Evolutionary conservation across 306 rosid species (phyloP).

Genomic region (Fragaria vesca): DNA sequence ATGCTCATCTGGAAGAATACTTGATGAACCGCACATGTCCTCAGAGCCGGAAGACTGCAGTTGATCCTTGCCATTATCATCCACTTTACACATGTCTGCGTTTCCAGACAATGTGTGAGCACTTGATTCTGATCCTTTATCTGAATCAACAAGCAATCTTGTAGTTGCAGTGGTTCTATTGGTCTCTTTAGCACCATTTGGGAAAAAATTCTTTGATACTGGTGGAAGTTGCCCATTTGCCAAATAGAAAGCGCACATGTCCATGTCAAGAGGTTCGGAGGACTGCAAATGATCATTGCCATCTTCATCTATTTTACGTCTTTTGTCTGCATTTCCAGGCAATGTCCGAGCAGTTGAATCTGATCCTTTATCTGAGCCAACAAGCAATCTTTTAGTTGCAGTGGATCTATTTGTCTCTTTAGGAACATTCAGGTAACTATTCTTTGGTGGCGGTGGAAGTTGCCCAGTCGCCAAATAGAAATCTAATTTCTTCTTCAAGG

Average conservation of each 20-base stretch:
- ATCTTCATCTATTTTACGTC: conserved; percentile 48
- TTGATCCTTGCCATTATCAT: conserved; percentile 61
- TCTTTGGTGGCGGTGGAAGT: conserved; percentile 85
- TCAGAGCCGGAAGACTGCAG: conserved; percentile 55
- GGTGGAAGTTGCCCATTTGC: conserved; percentile 93
- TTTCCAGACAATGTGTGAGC: conserved; percentile 71
- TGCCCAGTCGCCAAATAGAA: conserved; percentile 83
- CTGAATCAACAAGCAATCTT: conserved; percentile 43
- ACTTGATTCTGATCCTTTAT: conserved; percentile 54
- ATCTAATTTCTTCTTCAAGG: conserved; percentile 91
- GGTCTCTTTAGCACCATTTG: conserved; percentile 57
- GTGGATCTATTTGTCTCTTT: conserved; percentile 52
- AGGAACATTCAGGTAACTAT: conserved; percentile 48
- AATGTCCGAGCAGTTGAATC: conserved; percentile 61
- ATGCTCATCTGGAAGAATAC: conserved; percentile 55
- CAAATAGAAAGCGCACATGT: conserved; percentile 9
- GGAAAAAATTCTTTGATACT: conserved; percentile 50
- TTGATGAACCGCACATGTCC: conserved; percentile 56
- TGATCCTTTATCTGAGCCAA: conserved; percentile 53
- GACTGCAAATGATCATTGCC: conserved; percentile 62
- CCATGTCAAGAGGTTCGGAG: conserved; percentile 24
- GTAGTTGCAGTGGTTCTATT: conserved; percentile 45
- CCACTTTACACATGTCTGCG: conserved; percentile 44
- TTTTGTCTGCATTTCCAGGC: conserved; percentile 50
- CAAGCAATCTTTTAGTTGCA: conserved; percentile 43